Conservation (phyloP, 2,329 filamentous ascomycete species). For the Stachybotrys echinatus region DNA sequence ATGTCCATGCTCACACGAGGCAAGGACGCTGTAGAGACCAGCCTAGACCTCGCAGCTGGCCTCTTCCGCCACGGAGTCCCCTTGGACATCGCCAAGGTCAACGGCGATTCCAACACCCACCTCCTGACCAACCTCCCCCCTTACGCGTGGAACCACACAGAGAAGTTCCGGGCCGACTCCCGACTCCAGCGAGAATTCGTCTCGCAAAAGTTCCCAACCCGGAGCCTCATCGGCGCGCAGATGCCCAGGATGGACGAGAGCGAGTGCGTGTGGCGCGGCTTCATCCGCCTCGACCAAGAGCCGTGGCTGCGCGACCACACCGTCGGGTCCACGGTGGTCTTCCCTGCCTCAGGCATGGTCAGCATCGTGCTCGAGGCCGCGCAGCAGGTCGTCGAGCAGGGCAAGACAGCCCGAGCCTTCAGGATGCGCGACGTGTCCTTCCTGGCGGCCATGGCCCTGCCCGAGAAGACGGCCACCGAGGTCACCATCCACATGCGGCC, state of each 20-base stretch:
- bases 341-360: constrained; percentile 25
- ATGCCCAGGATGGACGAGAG: constrained; percentile 11
- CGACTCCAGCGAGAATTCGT: constrained; percentile 19
- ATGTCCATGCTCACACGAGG: constrained; percentile 1
- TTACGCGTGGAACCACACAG: constrained; percentile 30
- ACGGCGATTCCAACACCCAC: constrained; percentile 17
- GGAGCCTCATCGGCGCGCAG: constrained; percentile 25
- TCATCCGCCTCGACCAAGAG: constrained; percentile 13
- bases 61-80: constrained; percentile 26
- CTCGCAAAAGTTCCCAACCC: constrained; percentile 27
- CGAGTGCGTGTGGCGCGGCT: constrained; percentile 19
- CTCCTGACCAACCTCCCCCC: constrained; percentile 21
- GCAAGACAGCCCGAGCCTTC: not conserved
- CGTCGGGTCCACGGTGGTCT: constrained; percentile 6
- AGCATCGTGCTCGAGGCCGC: constrained; percentile 40
- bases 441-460: not conserved
- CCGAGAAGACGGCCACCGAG: not conserved
- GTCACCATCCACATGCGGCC: not conserved
- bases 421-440: not conserved
- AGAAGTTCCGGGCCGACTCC: constrained; percentile 26
- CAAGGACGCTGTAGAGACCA: not conserved
- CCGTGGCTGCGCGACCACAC: constrained; percentile 35
- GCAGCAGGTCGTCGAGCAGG: not conserved
- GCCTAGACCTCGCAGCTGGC: constrained; percentile 16
- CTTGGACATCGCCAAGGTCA: constrained; percentile 37